Conservation (phyloP, 2,329 filamentous ascomycete genomes). For the Fusarium coffeatum region DNA sequence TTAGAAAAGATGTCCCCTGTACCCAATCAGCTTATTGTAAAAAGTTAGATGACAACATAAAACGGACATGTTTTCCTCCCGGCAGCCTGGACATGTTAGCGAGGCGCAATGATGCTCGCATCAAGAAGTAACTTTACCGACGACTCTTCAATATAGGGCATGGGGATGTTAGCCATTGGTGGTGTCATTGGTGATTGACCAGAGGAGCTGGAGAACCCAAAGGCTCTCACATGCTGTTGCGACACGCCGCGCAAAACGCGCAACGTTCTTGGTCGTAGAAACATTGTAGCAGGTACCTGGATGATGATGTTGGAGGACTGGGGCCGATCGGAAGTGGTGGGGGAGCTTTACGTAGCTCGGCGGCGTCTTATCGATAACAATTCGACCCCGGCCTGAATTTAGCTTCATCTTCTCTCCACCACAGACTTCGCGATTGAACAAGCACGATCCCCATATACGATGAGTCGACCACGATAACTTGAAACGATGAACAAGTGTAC, state of each 20-base stretch:
- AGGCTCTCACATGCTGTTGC: conserved; percentile 53
- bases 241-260: conserved; percentile 52
- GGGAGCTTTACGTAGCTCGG: conserved; percentile 39
- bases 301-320: conserved; percentile 19
- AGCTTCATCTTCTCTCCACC: not conserved
- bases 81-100: conserved; percentile 68
- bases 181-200: conserved; percentile 44
- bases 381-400: conserved; percentile 19
- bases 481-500: conserved; percentile 48
- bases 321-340: conserved; percentile 41
- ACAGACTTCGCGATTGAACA: conserved; percentile 1
- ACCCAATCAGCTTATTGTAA: conserved; percentile 29
- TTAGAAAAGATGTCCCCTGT: conserved; percentile 86
- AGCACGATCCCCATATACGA: conserved; percentile 17
- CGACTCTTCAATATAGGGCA: conserved; percentile 67
- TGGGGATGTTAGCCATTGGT: conserved; percentile 59
- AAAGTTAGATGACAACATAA: not conserved
- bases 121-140: conserved; percentile 50
- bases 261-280: conserved; percentile 48
- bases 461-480: conserved; percentile 23
- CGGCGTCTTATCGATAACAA: conserved; percentile 35
- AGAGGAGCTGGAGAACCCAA: conserved; percentile 56
- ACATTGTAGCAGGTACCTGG: conserved; percentile 40
- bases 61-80: conserved; percentile 81
- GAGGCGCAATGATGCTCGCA: not conserved